These are phyloP conservation scores for Pythium volutum DNA, from an alignment of 352 stramenopile species.

Conservation along the genomic window DNA sequence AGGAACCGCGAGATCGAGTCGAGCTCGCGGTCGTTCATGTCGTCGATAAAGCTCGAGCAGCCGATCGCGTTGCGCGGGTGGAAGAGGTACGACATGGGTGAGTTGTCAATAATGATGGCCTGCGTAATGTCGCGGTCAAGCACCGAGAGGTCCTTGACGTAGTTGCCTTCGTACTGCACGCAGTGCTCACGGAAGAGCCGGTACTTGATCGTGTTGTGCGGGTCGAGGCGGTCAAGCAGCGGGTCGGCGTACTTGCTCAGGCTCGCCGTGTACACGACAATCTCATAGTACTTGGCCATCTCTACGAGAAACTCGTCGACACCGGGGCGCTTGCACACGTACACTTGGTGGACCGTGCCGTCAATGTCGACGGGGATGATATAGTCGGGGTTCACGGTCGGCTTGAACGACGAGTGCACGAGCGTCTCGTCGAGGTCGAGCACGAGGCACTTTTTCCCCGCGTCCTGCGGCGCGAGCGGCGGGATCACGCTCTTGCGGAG, in stretches of 20 bases:
- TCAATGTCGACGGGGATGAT: conserved; percentile 98
- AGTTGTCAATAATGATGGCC: conserved; percentile 99
- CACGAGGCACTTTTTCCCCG: conserved; percentile 88
- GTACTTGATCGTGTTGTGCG: conserved; percentile 84
- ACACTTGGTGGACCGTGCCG: conserved; percentile 81
- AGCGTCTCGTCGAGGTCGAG: conserved; percentile 98
- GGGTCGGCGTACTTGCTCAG: conserved; percentile 98
- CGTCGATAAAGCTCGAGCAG: conserved; percentile 90
- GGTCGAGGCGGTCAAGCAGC: conserved; percentile 95
- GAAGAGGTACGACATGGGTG: conserved; percentile 97
- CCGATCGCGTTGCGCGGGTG: conserved; percentile 90
- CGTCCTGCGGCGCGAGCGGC: conserved; percentile 39
- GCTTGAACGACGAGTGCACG: conserved; percentile 96
- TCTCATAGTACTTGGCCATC: conserved; percentile 97
- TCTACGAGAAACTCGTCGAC: conserved; percentile 96
- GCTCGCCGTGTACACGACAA: conserved; percentile 98
- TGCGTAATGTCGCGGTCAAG: conserved; percentile 92
- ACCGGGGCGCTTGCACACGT: conserved; percentile 90
- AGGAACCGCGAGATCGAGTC: conserved; percentile 78
- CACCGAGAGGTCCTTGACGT: conserved; percentile 97
- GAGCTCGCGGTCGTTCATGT: conserved; percentile 88
- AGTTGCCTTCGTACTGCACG: conserved; percentile 94
- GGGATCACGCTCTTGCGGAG: conserved; percentile 59
- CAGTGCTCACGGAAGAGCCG: conserved; percentile 94
- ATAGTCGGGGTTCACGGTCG: conserved; percentile 93